phyloP scores from a whole-genome alignment of 2,329 filamentous ascomycete species.

The Leptographium radiaticola region DNA sequence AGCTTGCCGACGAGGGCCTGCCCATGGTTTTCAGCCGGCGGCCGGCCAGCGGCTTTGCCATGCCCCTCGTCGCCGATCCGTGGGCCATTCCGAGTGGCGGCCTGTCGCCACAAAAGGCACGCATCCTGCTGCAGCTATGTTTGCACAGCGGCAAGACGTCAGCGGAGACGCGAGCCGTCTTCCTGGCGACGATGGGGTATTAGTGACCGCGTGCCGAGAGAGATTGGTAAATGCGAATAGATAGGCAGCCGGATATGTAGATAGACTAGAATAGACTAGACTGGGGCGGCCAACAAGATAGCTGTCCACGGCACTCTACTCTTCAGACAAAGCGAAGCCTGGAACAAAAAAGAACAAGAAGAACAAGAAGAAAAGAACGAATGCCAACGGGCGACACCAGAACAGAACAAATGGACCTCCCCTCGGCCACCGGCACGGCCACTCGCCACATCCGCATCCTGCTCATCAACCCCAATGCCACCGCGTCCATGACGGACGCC shows the following conservation, averaged over 20 bases:
- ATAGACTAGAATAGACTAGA: too few species aligned
- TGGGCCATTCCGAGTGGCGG: neutral
- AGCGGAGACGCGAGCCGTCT: neutral
- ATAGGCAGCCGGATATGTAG: neutral
- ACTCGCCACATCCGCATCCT: constrained; percentile 27
- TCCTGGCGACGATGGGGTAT: neutral
- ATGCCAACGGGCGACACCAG: too few species aligned
- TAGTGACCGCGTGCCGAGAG: too few species aligned
- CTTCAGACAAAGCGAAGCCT: too few species aligned
- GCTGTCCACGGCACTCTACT: too few species aligned
- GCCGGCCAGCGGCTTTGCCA: constrained; percentile 14
- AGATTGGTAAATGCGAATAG: neutral
- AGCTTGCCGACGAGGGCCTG: constrained; percentile 28
- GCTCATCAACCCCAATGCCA: constrained; percentile 52
- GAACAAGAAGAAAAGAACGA: too few species aligned
- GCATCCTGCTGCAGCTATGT: constrained; percentile 33
- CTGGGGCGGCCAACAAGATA: too few species aligned
- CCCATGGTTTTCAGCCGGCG: constrained; percentile 38
- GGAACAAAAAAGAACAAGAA: too few species aligned
- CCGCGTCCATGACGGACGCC: constrained; percentile 40
- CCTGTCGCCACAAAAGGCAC: constrained; percentile 41
- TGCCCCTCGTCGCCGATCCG: constrained; percentile 30
- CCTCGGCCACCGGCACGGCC: neutral
- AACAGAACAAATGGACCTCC: neutral
- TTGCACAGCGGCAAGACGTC: neutral